Conservation (phyloP, 2,329 filamentous ascomycete species). For the Colletotrichum somersetense region DNA sequence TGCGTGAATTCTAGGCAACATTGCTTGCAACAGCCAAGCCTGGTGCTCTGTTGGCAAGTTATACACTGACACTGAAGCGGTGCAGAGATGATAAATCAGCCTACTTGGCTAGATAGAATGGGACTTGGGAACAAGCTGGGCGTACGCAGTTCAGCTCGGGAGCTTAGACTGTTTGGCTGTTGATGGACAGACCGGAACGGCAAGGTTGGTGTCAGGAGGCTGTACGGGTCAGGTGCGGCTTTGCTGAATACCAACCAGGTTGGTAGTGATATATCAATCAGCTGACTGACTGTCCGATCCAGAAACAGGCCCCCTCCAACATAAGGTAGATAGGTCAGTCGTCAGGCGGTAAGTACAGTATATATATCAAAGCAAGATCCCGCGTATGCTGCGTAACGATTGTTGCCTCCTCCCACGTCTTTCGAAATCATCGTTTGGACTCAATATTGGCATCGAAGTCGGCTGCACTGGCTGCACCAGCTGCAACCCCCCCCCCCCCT, state of each 20-base stretch:
- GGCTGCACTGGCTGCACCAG: background rate
- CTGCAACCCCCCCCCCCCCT: background rate
- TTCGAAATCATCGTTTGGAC: too few species aligned
- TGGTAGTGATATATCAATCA: background rate
- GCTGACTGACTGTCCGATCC: slow-evolving; percentile 27
- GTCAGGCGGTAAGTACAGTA: background rate
- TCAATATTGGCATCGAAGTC: background rate
- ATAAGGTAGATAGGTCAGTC: background rate
- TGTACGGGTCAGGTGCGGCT: slow-evolving; percentile 38
- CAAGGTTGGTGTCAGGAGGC: slow-evolving; percentile 34
- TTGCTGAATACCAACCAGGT: slow-evolving; percentile 2
- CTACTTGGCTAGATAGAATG: background rate
- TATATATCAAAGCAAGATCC: background rate
- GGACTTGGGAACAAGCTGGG: background rate
- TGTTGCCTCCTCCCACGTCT: background rate
- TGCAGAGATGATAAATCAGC: background rate
- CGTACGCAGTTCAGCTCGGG: background rate
- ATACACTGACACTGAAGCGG: background rate
- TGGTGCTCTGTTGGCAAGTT: too few species aligned
- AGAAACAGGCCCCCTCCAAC: background rate
- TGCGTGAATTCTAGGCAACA: background rate
- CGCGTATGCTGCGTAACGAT: background rate
- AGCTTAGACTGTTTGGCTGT: background rate
- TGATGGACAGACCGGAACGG: slow-evolving; percentile 1
- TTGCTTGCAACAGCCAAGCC: background rate